Base-by-base conservation (phyloP, 2,329 filamentous ascomycete genomes). In the Beauveria sp. region DNA sequence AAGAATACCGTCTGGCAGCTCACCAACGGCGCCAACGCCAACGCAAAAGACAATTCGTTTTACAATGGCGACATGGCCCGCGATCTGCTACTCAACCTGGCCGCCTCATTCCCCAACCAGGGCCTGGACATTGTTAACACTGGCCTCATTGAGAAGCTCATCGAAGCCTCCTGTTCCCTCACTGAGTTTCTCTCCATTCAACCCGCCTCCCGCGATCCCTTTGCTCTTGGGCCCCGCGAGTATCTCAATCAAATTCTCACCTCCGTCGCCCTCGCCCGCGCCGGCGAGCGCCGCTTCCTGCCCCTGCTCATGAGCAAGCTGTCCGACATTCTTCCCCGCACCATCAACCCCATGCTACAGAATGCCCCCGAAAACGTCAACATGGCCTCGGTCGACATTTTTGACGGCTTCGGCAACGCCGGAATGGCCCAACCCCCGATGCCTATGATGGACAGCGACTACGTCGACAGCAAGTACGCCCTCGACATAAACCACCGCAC, bases 281-380 rank as follows among this genome's bases (percentile, higher is more conserved):
- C 84, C 61, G 90, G 90, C 7, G 83, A 92, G 61, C 83, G 88
- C 64, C 87, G 88, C 56, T 94, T 91, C 70, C 77, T 93, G 16
- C 90, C 90, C 3, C 79, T 96, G 0, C 80, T 96, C 1, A 75
- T 94, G 60, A 83, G 82, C 70, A 94, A 93, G 75, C 82, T 93
- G 44, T 81, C 87, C 63, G 88, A 93, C 47, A 80, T 88, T 3
- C 75, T 92, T 3, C 88, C 88, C 8, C 79, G 79, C 16, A 76
- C 87, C 18, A 78, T 80, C 62, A 84, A 81, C 65, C 85, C 84
- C 1, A 81, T 84, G 76, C 78, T 87, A 16, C 80, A 82, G 63
- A 81, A 81, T 20, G 77, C 81, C 0, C 84, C 85, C 0, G 84
- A 87, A 55, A 82, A 76, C 46, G 66, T 77, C 64, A 74, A 75